Evolutionary conservation across 345 rosid species (phyloP).

Genomic region (Citrus sinensis): DNA sequence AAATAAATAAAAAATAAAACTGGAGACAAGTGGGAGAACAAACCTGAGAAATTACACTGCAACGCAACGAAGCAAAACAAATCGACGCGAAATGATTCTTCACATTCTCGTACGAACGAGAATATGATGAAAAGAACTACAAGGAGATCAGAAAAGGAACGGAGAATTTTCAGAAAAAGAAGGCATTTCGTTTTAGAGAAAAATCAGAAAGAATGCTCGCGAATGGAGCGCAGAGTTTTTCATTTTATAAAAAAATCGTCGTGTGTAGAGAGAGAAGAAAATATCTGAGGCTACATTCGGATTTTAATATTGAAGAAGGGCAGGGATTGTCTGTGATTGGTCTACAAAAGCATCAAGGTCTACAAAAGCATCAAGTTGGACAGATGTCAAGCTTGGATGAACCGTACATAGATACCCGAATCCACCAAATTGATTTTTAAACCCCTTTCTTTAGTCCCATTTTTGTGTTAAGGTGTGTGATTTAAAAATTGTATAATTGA

Average conservation of each 20-base stretch:
- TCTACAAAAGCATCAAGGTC: not conserved
- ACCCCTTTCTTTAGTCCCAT: no score
- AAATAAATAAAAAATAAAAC: not conserved
- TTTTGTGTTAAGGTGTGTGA: no score
- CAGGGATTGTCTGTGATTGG: not conserved
- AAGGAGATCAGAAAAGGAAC: not conserved
- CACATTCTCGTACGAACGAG: not conserved
- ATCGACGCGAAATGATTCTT: not conserved
- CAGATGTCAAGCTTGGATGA: not conserved
- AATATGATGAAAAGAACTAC: no score
- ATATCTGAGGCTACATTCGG: not conserved
- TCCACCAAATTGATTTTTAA: no score
- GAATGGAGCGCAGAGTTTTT: no score
- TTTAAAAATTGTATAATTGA: no score
- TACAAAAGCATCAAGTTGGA: not conserved
- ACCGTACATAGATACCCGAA: not conserved
- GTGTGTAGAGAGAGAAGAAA: slow-evolving; percentile 7
- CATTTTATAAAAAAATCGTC: no score
- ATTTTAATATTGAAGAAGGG: not conserved
- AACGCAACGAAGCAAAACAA: not conserved
- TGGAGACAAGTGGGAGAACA: not conserved
- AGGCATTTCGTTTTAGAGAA: not conserved
- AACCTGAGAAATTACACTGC: not conserved
- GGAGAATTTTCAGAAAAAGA: not conserved
- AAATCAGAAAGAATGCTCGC: not conserved